Base-by-base conservation (phyloP, 495 filamentous ascomycete genomes). In the Trichoderma asperelloides region DNA sequence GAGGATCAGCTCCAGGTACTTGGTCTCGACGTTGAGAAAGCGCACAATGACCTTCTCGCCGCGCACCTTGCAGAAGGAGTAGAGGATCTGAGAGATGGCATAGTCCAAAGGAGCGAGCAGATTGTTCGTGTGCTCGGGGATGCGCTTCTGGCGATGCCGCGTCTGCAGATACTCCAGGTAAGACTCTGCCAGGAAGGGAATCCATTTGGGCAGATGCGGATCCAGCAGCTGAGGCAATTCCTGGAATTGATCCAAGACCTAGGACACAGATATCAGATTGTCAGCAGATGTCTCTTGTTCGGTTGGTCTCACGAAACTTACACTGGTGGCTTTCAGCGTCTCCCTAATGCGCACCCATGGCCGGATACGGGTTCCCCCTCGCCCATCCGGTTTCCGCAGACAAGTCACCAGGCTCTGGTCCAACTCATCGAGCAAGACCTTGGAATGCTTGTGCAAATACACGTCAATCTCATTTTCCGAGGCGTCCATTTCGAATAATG, bases 201-300 rank as follows among this genome's bases (percentile, higher is more conserved):
- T 75, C 73, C 96, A 85, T 67, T 79, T 80, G 67, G 87, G 85
- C 57, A 99, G 83, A 74, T 95, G 82, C 1, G 92, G 88, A 76
- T 99, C 95, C n/a, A 99, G 85, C 5, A 99, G 85, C 74, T 99
- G 95, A 23, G 95, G 94, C 71, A 91, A 89, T 78, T 97, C 95
- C 82, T 97, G 95, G 73, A 98, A 98, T 43, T 89, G 91, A 68
- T 96, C 92, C 40, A 98, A 82, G 60, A 81, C 74, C 62, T 40
- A 30, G 0, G 18, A 15, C 23, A 33, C 30, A 41, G 21, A 16
- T 47, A 37, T 8, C 45, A 18, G 18, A 16, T 28, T 3, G 39
- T 64, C 27, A 30, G 33, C 21, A 37, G 33, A 7, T 16, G 41
- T 45, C 41, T 45, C 41, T 45, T 45, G 12, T 18, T 45, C 41